Evolutionary conservation across 202 grass and related monocot species (phyloP), one percentile per base, ranked within the genome.

Genomic region (Digitaria exilis): DNA sequence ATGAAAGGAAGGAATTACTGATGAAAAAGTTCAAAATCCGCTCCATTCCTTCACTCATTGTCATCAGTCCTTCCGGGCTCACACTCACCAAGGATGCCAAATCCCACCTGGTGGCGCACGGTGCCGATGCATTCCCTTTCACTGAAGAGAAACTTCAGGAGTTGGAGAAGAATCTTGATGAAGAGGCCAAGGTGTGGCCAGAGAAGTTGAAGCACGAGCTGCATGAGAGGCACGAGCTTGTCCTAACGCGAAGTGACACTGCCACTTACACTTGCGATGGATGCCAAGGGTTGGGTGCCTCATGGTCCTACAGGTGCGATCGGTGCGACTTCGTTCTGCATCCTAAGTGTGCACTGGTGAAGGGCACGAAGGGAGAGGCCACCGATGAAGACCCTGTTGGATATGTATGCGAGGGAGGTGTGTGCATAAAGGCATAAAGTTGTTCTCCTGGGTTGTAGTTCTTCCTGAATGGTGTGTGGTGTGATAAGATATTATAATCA

Each of bases 281-380:
- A 5, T 97, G 95, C 2, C 16, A 68, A 0, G 79, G 82, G 79
- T 8, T 74, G 58, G 88, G 92, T 34, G 77, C 15, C 31, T 28
- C n/a, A 1, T 95, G 95, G 95, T 88, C 82, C 34, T 97, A 90
- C 58, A 49, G 69, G 52, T 97, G 92, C 19, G 41, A 21, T 0
- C n/a, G 69, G 46, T 97, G 95, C 4, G 76, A 93, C 76, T 97
- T 93, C 30, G 71, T 84, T 77, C 85, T 97, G 67, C 90, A 97
- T 48, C 65, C 84, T 0, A 64, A 57, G 15, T 97, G 95, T 19
- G 95, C 90, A 4, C 60, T 94, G 71, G 57, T 19, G n/a, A 75
- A 78, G 28, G 75, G 12, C 12, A 2, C 76, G 14, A 59, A 58
- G 17, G 56, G 15, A 18, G 63, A 79, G 32, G 71, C 34, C 15